Base-by-base conservation (phyloP, 2,329 filamentous ascomycete genomes). In the Zasmidium angulare region DNA sequence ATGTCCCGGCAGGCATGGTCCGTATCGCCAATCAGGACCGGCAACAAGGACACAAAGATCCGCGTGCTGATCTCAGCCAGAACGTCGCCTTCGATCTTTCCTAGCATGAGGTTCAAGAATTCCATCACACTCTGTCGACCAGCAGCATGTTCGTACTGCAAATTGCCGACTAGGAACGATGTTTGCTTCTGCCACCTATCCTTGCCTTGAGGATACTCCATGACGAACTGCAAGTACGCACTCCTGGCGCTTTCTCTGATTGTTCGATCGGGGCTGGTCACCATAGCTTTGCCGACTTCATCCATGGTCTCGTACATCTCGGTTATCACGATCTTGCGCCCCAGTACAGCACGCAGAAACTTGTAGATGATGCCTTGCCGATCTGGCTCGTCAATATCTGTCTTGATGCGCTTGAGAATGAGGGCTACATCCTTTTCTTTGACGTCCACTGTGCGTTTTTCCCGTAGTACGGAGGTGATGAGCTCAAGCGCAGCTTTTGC, bases 101-200 rank as follows among this genome's bases (percentile, higher is more conserved):
- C 87, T 21, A 98, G 80, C n/a, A 99, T 80, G 47, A 93, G 81
- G 71, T 96, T 89, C 49, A 97, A 82, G 2, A 93, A 86, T 76
- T 99, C 95, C 85, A 99, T 91, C 24, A 97, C 91, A 0, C 93
- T 97, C 61, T 96, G 82, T 40, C 96, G 85, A 24, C 95, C 95
- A 61, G 95, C 90, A 66, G 92, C 87, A 68, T 96, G 87, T 47
- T 93, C 86, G 73, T 97, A 99, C 60, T 93, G 88, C 64, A 99
- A 80, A 70, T 99, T 99, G 68, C 90, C 90, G 52, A 96, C 84
- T 51, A 99, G 82, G 72, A 98, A 99, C 57, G 84, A 86, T 53
- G 97, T 83, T 72, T 98, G 93, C 73, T 96, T 96, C 43, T 85
- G 84, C 87, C 95, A 96, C 14, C 95, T 84, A 63, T 87, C 89